Evolutionary conservation across 78 protist species (phyloP).

Genomic region (Dictyostelium capitatum): DNA sequence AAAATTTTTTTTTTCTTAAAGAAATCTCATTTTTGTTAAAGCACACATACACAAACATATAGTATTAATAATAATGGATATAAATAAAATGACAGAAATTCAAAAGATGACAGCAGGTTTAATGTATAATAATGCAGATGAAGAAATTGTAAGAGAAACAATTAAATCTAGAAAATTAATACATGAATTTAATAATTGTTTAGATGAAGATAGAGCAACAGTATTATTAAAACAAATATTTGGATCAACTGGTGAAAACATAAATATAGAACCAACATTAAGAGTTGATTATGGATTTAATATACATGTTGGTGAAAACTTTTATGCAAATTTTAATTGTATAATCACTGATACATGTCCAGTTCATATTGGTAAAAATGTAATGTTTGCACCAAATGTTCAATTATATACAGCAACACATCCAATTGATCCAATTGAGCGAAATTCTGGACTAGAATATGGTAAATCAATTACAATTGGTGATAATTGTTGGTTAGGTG

Average conservation of each 20-base stretch:
- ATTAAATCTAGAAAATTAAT: neutral
- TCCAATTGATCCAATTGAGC: slow-evolving; percentile 34
- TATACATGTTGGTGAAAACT: slow-evolving; percentile 32
- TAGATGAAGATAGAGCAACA: neutral
- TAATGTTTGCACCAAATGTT: slow-evolving; percentile 77
- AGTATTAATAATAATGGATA: neutral
- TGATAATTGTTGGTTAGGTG: slow-evolving; percentile 70
- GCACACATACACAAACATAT: neutral
- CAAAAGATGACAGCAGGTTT: slow-evolving; percentile 57
- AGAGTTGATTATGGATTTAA: slow-evolving; percentile 82
- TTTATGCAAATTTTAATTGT: slow-evolving; percentile 61
- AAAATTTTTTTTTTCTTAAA: no score
- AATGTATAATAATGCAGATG: neutral
- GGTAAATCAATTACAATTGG: slow-evolving; percentile 65
- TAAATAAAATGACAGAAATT: slow-evolving; percentile 17
- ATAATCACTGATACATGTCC: neutral
- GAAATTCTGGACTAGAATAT: slow-evolving; percentile 44
- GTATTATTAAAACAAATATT: neutral
- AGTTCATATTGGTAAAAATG: slow-evolving; percentile 63
- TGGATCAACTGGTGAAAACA: neutral
- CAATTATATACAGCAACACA: slow-evolving; percentile 81
- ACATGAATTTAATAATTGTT: neutral
- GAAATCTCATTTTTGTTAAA: neutral
- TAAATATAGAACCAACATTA: slow-evolving; percentile 69
- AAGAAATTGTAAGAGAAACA: slow-evolving; percentile 39